Base-by-base conservation (phyloP, 2,329 filamentous ascomycete species). In the Rhynchosporium secalis region DNA sequence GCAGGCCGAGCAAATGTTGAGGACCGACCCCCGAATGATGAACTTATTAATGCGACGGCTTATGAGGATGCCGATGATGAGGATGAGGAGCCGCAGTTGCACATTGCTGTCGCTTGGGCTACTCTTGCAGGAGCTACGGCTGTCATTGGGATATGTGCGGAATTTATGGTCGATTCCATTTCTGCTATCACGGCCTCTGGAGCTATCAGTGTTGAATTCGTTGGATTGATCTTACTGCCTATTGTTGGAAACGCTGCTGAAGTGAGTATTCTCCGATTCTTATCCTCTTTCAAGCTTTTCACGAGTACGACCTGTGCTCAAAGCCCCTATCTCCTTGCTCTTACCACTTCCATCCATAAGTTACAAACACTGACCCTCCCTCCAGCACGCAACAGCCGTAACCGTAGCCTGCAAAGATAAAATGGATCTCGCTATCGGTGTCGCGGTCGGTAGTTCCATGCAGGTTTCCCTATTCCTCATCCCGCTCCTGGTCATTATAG, bases 401-500 rank as follows among this genome's bases (percentile, higher is more conserved):
- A 88, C 92, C n/a, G 90, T 93, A 29, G 96, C 71, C 0, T 58
- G 63, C 91, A 3, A 88, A 87, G 47, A 79, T 94, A 94, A 89
- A 78, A 89, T 89, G 86, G 85, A 88, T 70, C 76, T 88, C 51
- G 87, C 91, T 40, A 91, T 94, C 78, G 88, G 89, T 49, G 90
- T 94, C 56, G 90, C 90, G 20, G 90, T 95, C 70, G 91, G 91
- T 38, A 92, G 88, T 62, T 91, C 88, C 75, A 87, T 95, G 74
- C 91, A 95, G 77, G 92, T 95, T 69, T 88, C 91, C 13, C 81
- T 95, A 38, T 86, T 93, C 56, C 88, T 94, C 51, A 93, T 91
- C 3, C 91, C 91, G 0, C 87, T 91, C 75, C 78, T 93, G 58
- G 90, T 95, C 57, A 85, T 94, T 65, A 82, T 94, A 56, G 91